Evolutionary conservation across 148 eudicot species (phyloP).

Genomic region (Rhododendron simsii): DNA sequence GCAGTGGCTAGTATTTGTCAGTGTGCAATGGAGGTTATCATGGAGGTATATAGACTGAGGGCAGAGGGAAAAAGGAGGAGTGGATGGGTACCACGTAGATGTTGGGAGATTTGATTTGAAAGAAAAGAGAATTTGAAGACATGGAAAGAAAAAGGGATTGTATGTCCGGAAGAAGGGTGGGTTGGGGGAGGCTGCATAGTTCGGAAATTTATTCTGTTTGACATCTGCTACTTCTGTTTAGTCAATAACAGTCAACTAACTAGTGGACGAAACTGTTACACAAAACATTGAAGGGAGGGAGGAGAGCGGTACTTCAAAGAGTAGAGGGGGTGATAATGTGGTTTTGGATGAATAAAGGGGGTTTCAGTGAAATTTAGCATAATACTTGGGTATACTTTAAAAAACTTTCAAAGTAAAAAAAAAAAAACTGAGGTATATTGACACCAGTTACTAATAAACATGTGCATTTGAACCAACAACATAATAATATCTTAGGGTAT

Average conservation of each 20-base stretch:
- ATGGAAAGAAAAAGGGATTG: neutral
- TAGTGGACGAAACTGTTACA: neutral
- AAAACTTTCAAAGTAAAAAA: no score
- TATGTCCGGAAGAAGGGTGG: neutral
- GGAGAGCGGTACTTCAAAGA: neutral
- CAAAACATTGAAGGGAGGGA: neutral
- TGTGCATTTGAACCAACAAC: neutral
- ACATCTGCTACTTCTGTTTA: neutral
- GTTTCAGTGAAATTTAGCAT: neutral
- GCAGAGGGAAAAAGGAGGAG: neutral
- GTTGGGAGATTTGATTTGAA: neutral
- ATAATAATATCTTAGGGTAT: neutral
- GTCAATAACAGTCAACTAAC: neutral
- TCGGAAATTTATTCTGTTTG: neutral
- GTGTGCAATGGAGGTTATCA: neutral
- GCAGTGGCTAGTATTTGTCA: neutral
- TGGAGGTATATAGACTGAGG: neutral
- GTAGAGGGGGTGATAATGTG: neutral
- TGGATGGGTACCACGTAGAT: no score
- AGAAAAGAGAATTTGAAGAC: neutral
- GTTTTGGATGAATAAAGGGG: neutral
- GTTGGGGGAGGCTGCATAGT: neutral
- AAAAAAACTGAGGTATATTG: neutral
- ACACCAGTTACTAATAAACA: neutral
- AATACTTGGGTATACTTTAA: neutral